Base-by-base conservation (phyloP, 176 grass and related monocot species). In the Cenchrus purpureus region DNA sequence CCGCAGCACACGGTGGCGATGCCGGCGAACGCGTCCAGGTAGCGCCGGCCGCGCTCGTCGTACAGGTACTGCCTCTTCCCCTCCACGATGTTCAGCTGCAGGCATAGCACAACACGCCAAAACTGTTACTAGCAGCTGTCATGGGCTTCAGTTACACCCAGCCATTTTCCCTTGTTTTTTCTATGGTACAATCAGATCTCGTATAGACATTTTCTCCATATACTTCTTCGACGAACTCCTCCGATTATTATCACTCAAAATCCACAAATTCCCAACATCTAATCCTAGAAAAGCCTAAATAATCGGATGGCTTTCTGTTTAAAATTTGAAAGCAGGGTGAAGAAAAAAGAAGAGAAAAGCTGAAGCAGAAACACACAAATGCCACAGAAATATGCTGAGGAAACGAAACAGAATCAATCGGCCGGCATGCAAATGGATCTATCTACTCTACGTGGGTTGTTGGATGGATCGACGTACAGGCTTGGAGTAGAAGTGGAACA, bases 41-140 rank as follows among this genome's bases (percentile, higher is more conserved):
- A 96, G 11, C 97, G 93, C 50, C 90, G 89, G 0, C 97, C 97
- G 61, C 82, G 45, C 88, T 98, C 93, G 61, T 98, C 96, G 87
- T 87, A 98, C 53, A 98, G 49, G 75, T 98, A 98, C 83, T 98
- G 97, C 93, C 86, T 92, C 92, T 92, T 98, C 32, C 96, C 96
- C 52, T 95, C 93, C 68, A 98, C 96, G 50, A 98, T 94, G 83
- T 98, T 98, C 40, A 98, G 42, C 96, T 98, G 89, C 45, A 49
- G 32, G 10, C 44, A 45, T 4, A 44, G 15, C 71, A 50, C 68
- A 31, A 62, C 19, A 28, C 20, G 3, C 2, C 16, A 44, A 76
- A 20, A 0, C 19, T 25, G 5, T 6, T 7, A 22, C 37, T 40
- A 4, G 37, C 3, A 40, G 4, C 37, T 40, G 37, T 40, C 3